These are phyloP conservation scores for Pyropia yezoensis DNA, from an alignment of 23 red algal genomes.

Conservation along the genomic window DNA sequence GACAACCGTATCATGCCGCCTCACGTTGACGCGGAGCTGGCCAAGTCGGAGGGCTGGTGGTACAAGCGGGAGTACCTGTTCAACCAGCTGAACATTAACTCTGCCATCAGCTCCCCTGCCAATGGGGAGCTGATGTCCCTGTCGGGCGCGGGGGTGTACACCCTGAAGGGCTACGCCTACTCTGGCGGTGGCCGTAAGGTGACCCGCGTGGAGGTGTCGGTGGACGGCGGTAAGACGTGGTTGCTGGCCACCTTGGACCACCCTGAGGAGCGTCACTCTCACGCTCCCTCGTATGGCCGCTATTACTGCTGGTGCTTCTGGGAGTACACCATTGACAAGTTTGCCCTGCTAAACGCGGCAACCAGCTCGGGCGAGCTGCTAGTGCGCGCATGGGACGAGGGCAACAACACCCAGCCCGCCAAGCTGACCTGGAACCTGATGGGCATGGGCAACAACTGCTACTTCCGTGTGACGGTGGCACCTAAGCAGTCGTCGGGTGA, in stretches of 20 bases:
- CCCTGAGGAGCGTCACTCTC: conserved; percentile 59
- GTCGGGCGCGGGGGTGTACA: conserved; percentile 61
- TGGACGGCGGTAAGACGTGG: conserved; percentile 84
- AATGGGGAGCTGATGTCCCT: conserved; percentile 80
- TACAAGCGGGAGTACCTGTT: conserved; percentile 89
- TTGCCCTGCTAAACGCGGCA: conserved; percentile 40
- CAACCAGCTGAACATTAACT: conserved; percentile 97
- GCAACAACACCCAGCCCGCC: conserved; percentile 91
- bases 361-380: conserved; percentile 54
- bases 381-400: conserved; percentile 79
- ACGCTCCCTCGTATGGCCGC: conserved; percentile 48
- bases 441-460: conserved; percentile 97
- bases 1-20: conserved; percentile 94
- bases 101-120: conserved; percentile 70
- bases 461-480: conserved; percentile 73
- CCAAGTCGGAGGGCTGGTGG: conserved; percentile 90
- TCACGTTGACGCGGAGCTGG: conserved; percentile 79
- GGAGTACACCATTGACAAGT: conserved; percentile 70
- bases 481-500: conserved; percentile 26
- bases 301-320: conserved; percentile 87
- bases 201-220: conserved; percentile 82
- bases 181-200: conserved; percentile 86
- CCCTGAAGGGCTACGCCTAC: conserved; percentile 88
- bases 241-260: conserved; percentile 47
- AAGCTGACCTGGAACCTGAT: conserved; percentile 90